A percentile compares a stretch with the other conserved stretches of the same genome.
Evolutionary conservation across 83 land plant genomes (phyloP).

Genomic region (Picea abies): DNA sequence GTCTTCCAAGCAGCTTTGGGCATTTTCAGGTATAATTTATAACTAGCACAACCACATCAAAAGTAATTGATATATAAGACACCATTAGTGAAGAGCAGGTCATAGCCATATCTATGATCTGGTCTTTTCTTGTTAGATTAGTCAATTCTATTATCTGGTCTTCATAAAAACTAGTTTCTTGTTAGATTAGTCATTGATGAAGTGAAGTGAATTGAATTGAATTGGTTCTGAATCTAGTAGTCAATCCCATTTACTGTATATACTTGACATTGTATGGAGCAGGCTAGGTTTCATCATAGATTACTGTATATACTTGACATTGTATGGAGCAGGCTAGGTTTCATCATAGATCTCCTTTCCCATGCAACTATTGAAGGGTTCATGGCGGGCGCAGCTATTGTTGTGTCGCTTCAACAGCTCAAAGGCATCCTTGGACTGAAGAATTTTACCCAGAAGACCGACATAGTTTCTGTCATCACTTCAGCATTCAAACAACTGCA

Average conservation of each 20-base stretch:
- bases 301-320: no score
- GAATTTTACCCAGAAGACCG: conserved; percentile 66
- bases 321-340: no score
- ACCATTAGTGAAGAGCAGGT: no score
- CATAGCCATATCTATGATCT: no score
- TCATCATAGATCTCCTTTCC: conserved; percentile 77
- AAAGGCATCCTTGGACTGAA: conserved; percentile 81
- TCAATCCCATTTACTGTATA: no score
- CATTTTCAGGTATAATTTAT: conserved; percentile 48
- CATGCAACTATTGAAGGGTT: conserved; percentile 91
- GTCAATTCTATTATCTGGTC: no score
- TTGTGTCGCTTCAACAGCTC: conserved; percentile 82
- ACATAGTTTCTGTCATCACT: conserved; percentile 71
- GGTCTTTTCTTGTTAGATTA: no score
- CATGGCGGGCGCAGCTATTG: conserved; percentile 83
- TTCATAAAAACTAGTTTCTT: no score
- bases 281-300: conserved; percentile 88
- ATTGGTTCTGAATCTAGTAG: no score
- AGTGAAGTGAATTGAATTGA: no score
- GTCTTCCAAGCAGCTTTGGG: conserved; percentile 71
- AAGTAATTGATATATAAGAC: no score
- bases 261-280: not conserved
- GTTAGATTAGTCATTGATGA: no score
- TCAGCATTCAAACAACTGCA: conserved; percentile 54
- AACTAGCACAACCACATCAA: not conserved